Conservation (phyloP, 2,329 filamentous ascomycete species). For the Aspergillus intermedius region DNA sequence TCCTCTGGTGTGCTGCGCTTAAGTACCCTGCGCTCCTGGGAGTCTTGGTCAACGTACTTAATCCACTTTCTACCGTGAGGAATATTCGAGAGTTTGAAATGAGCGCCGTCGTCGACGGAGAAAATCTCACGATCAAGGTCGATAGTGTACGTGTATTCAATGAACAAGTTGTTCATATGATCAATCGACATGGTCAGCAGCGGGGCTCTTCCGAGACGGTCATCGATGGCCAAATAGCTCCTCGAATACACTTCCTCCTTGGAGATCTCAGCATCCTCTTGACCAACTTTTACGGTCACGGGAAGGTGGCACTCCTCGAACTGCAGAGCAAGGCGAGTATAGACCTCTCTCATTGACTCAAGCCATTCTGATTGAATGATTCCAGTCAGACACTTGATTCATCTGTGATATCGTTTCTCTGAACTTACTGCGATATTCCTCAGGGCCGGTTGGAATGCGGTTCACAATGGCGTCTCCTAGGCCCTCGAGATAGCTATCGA, state of each 20-base stretch:
- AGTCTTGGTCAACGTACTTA: conserved; percentile 6
- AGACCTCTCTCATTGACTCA: conserved; percentile 5
- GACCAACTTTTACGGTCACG: conserved; percentile 1
- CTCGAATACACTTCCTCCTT: conserved; percentile 3
- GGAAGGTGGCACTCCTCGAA: conserved; percentile 9
- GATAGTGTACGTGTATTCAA: conserved; percentile 14
- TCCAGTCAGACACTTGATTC: background rate
- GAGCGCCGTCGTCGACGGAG: conserved; percentile 6
- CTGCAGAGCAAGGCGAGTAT: conserved; percentile 3
- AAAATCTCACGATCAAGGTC: conserved; percentile 15
- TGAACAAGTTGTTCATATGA: background rate
- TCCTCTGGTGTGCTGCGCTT: conserved; percentile 3
- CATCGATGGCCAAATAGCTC: conserved; percentile 10
- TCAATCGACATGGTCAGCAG: conserved; percentile 1
- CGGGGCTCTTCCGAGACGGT: conserved; percentile 7
- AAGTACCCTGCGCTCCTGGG: conserved; percentile 1
- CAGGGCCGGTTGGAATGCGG: conserved; percentile 8
- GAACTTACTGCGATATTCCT: conserved; percentile 9
- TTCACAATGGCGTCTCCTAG: conserved; percentile 10
- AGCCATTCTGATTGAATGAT: conserved; percentile 10
- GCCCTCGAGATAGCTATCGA: conserved; percentile 15
- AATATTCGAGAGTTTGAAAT: conserved; percentile 7
- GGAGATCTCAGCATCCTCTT: background rate
- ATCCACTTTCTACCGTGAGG: conserved; percentile 7
- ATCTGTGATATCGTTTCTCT: background rate